Evolutionary conservation across 1,139 yeast species (phyloP).

Genomic region (Starmera stellimalicola): DNA sequence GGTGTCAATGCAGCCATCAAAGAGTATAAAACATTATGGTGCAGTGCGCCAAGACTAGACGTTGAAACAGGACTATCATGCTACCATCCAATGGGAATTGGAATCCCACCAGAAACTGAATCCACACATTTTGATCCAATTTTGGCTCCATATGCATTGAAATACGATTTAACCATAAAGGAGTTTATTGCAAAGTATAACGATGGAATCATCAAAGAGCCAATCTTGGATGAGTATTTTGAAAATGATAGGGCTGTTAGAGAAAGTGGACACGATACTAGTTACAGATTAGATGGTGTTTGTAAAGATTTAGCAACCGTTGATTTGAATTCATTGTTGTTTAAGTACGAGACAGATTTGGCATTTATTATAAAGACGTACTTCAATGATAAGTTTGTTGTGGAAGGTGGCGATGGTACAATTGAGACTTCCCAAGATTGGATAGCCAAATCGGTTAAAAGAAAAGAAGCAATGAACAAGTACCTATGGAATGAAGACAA

Average conservation of each 20-base stretch:
- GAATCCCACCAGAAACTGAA: constrained; percentile 96
- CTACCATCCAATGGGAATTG: constrained; percentile 83
- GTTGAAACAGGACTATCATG: constrained; percentile 74
- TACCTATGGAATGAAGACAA: constrained; percentile 80
- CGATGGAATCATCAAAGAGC: constrained; percentile 55
- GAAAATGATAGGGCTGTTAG: constrained; percentile 92
- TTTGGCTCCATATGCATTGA: constrained; percentile 58
- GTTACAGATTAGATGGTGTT: constrained; percentile 80
- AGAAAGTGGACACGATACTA: constrained; percentile 95
- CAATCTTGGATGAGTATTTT: constrained; percentile 78
- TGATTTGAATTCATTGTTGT: constrained; percentile 77
- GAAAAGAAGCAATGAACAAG: constrained; percentile 52
- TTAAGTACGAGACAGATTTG: constrained; percentile 87
- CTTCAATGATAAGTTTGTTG: constrained; percentile 41
- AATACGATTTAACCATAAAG: constrained; percentile 49
- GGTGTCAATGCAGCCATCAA: constrained; percentile 74
- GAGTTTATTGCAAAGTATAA: constrained; percentile 71
- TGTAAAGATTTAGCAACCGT: constrained; percentile 89
- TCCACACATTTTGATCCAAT: constrained; percentile 76
- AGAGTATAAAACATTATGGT: constrained; percentile 83
- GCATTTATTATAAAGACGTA: constrained; percentile 49
- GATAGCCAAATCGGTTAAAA: constrained; percentile 43
- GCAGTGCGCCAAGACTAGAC: constrained; percentile 63
- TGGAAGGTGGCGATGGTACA: constrained; percentile 10
- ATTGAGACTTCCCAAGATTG: constrained; percentile 49